phyloP scores from a whole-genome alignment of 2,329 filamentous ascomycete genomes.

The Stagonosporopsis chrysanthemi region DNA sequence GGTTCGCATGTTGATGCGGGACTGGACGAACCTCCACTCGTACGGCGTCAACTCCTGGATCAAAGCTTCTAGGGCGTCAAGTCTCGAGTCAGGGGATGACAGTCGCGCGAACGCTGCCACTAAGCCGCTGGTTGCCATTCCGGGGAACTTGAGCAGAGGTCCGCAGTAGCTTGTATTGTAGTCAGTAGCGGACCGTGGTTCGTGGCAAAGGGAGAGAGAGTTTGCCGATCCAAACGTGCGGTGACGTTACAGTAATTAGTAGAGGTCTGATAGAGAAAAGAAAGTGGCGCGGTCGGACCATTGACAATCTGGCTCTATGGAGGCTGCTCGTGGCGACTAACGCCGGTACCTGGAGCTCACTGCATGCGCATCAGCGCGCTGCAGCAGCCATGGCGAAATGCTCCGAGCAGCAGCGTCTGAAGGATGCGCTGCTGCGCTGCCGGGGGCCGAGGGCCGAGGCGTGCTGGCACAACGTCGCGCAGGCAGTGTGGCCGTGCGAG shows the following conservation, averaged over 20 bases:
- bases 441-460: background rate
- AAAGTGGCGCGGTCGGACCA: conserved; percentile 7
- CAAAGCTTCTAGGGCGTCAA: conserved; percentile 35
- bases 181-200: background rate
- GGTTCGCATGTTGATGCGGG: conserved; percentile 24
- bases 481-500: background rate
- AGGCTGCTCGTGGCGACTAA: conserved; percentile 17
- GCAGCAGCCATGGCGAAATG: conserved; percentile 9
- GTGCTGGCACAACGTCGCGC: background rate
- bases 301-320: conserved; percentile 13
- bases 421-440: background rate
- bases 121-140: conserved; percentile 8
- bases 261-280: background rate
- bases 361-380: conserved; percentile 15
- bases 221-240: conserved; percentile 7
- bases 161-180: too few species aligned
- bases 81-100: conserved; percentile 24
- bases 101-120: conserved; percentile 27
- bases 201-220: conserved; percentile 1
- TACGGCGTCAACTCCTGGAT: conserved; percentile 34
- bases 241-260: conserved; percentile 8
- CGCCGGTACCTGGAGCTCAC: conserved; percentile 11
- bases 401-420: conserved; percentile 2
- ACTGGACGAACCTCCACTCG: conserved; percentile 41
- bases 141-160: background rate